Base-by-base conservation (phyloP, 2,329 filamentous ascomycete species). In the Microcyclospora pomicola region DNA sequence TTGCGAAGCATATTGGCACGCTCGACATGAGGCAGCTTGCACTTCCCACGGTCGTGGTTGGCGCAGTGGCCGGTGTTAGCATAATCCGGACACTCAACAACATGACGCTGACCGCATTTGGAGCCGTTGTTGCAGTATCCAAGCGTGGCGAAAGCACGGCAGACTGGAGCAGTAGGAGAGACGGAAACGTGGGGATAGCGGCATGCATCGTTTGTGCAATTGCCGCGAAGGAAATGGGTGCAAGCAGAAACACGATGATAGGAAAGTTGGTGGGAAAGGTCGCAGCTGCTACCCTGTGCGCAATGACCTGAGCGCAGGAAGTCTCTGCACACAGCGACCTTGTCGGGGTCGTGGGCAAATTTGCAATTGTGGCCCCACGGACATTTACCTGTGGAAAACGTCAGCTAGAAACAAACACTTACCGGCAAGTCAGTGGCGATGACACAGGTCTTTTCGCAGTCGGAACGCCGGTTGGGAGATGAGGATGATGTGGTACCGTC, bases 241-340 rank as follows among this genome's bases (percentile, higher is more conserved):
- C 91, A 96, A 44, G 81, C 75, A 40, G 91, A 87, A 38, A 82
- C 82, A 62, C 88, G 82, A 61, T 95, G 74, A 48, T 85, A 75
- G 39, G 73, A 82, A 46, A 83, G 68, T 34, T 91, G 79, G 71
- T 96, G 91, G 46, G 87, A 94, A 43, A 96, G 72, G 62, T 93
- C 83, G 71, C 91, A 98, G 53, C 71, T 71, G 54, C 80, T 73
- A 62, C 85, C 85, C 59, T 75, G 74, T 50, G 69, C 65, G 65
- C 91, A 98, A 52, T 72, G 69, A 55, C 82, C 80, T 56, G 81
- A 86, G 54, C 79, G 77, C 38, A 96, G 69, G 57, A 82, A 86
- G 38, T 83, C 78, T 62, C 84, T 91, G 75, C 91, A 98, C 40
- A 91, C 77, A 39, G 88, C 83, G 53, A 93, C 83, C 64, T 84